Conservation (phyloP, 306 rosid species). For the Quercus ilex region DNA sequence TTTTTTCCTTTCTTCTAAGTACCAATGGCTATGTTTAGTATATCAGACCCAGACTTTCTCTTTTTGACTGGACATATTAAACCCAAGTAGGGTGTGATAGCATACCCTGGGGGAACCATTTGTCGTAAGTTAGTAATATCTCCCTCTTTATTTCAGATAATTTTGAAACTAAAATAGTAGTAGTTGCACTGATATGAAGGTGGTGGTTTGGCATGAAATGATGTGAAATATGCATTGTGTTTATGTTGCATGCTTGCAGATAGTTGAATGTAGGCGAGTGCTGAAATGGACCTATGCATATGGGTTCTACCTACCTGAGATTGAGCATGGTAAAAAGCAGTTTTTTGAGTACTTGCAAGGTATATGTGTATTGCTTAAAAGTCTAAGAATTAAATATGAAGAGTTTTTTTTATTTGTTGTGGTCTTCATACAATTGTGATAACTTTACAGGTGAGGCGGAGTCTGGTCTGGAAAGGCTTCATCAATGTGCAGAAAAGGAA, state of each 20-base stretch:
- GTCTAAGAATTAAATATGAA: not conserved
- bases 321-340: constrained; percentile 59
- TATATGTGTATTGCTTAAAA: constrained; percentile 7
- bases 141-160: not conserved
- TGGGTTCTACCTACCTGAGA: constrained; percentile 83
- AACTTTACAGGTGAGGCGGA: constrained; percentile 62
- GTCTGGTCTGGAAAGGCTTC: constrained; percentile 81
- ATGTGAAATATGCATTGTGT: not conserved
- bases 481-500: constrained; percentile 83
- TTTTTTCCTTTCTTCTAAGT: not conserved
- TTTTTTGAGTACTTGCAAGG: constrained; percentile 79
- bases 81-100: not conserved
- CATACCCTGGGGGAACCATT: not conserved
- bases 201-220: not conserved
- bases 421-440: constrained; percentile 1
- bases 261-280: constrained; percentile 90
- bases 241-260: constrained; percentile 48
- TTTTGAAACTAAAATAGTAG: not conserved
- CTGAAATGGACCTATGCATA: constrained; percentile 97
- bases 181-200: not conserved
- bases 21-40: not conserved
- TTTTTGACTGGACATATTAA: not conserved
- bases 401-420: not conserved
- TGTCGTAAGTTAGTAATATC: not conserved
- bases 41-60: not conserved